Evolutionary conservation across 441 rosid genomes (phyloP), one percentile per base, ranked within the genome.

Genomic region (Geranium incanum): DNA sequence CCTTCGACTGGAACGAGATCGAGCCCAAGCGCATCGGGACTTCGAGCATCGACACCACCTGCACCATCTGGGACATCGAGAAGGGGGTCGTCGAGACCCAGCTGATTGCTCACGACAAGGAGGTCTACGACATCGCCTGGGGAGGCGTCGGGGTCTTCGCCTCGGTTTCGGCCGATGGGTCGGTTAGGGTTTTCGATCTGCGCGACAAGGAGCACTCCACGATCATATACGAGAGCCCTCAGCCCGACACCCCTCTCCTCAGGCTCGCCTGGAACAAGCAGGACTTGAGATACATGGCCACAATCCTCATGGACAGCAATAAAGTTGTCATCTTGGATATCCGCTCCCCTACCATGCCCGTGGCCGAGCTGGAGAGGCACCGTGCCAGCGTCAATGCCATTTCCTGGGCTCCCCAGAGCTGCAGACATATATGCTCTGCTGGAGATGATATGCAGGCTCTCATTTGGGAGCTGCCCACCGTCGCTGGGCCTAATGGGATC

Each of bases 101-200:
- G 72, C 83, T 93, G 55, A 93, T 93, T 43, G 97, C 98, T 3
- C 97, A 93, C 28, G 98, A 93, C 19, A 93, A 91, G 72, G 98
- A 93, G 86, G 97, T 93, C 5, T 91, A 93, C 71, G 98, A 93
- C 72, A 89, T 93, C 6, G 96, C 96, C 11, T 93, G 98, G 98
- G 96, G 98, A n/a, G n/a, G n/a, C n/a, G n/a, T n/a, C 0, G 98
- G 92, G 81, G 95, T 89, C 39, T 93, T 93, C 69, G 92, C 98
- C 0, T 91, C 97, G 0, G 97, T 93, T 57, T 93, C 98, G 0
- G 97, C 98, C 0, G 98, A 93, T 63, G 98, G 97, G 62, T 93
- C 98, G 0, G 97, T 93, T 1, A 78, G 97, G 73, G 84, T 93
- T 67, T 93, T 93, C 70, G 96, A 93, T 73, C 75, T 93, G 66